These are phyloP conservation scores for Breynia disticha DNA, from an alignment of 441 rosid species.

Conservation along the genomic window DNA sequence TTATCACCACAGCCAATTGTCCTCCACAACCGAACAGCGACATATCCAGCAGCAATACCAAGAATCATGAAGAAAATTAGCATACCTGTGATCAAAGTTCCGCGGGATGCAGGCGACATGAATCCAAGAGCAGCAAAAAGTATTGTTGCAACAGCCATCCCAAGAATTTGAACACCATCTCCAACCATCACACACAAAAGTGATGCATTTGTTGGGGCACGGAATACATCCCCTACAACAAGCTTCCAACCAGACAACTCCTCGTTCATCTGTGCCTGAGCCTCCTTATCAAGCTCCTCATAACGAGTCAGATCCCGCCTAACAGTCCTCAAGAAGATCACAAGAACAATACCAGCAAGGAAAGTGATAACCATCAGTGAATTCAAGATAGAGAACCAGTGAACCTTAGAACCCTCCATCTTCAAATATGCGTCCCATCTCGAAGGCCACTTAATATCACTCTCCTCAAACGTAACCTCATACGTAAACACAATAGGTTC, in stretches of 20 bases:
- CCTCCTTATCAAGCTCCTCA: constrained; percentile 66
- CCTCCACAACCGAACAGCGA: constrained; percentile 73
- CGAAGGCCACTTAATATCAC: constrained; percentile 77
- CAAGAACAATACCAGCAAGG: constrained; percentile 63
- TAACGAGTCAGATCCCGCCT: constrained; percentile 63
- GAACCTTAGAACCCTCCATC: constrained; percentile 84
- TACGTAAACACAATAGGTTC: constrained; percentile 64
- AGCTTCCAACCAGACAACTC: constrained; percentile 85
- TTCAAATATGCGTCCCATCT: constrained; percentile 87
- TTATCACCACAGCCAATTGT: constrained; percentile 51
- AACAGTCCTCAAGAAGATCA: constrained; percentile 69
- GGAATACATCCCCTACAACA: constrained; percentile 70
- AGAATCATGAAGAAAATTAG: constrained; percentile 65
- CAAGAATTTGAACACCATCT: constrained; percentile 71
- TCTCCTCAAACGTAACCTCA: constrained; percentile 62
- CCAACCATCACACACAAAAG: constrained; percentile 73
- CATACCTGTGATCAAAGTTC: constrained; percentile 63
- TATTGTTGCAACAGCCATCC: constrained; percentile 64
- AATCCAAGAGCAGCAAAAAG: constrained; percentile 69
- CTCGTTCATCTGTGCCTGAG: constrained; percentile 73
- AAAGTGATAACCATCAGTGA: constrained; percentile 70
- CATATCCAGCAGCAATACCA: constrained; percentile 64
- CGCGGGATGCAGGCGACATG: constrained; percentile 75
- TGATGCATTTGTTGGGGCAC: constrained; percentile 51
- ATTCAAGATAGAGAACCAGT: constrained; percentile 69